Evolutionary conservation across 179 eudicot species (phyloP).

Genomic region (Vitellaria paradoxa): DNA sequence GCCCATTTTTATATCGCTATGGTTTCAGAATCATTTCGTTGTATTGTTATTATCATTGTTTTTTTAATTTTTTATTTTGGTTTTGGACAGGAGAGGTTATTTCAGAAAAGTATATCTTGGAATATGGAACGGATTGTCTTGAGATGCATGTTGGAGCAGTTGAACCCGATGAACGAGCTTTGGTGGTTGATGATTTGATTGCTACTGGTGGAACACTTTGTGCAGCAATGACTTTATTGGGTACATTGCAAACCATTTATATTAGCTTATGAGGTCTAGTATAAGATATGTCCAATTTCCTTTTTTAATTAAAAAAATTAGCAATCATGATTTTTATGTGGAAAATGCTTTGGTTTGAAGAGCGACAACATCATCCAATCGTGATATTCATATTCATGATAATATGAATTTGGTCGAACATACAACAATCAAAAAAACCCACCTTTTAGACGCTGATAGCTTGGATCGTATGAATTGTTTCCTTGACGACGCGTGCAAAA

Average conservation of each 20-base stretch:
- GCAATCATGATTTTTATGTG: not conserved
- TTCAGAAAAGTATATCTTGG: conserved; percentile 69
- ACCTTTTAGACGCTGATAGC: not conserved
- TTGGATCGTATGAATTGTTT: not conserved
- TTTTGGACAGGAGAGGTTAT: conserved; percentile 46
- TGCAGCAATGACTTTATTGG: conserved; percentile 81
- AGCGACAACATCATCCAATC: too few species aligned
- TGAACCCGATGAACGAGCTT: conserved; percentile 66
- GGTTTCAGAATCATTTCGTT: too few species aligned
- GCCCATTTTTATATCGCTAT: too few species aligned
- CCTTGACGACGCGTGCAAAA: not conserved
- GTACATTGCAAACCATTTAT: conserved; percentile 27
- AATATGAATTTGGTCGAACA: not conserved
- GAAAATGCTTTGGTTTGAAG: not conserved
- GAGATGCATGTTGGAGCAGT: conserved; percentile 96
- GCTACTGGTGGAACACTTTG: conserved; percentile 93
- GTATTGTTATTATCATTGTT: not conserved
- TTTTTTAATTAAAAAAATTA: too few species aligned
- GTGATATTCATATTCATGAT: too few species aligned
- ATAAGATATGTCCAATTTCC: not conserved
- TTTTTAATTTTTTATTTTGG: not conserved
- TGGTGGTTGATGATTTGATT: conserved; percentile 89
- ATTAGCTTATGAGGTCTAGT: not conserved
- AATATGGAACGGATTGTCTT: conserved; percentile 81
- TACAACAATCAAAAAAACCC: not conserved